Base-by-base conservation (phyloP, 208 protist species). In the Acanthamoeba lenticulata region DNA sequence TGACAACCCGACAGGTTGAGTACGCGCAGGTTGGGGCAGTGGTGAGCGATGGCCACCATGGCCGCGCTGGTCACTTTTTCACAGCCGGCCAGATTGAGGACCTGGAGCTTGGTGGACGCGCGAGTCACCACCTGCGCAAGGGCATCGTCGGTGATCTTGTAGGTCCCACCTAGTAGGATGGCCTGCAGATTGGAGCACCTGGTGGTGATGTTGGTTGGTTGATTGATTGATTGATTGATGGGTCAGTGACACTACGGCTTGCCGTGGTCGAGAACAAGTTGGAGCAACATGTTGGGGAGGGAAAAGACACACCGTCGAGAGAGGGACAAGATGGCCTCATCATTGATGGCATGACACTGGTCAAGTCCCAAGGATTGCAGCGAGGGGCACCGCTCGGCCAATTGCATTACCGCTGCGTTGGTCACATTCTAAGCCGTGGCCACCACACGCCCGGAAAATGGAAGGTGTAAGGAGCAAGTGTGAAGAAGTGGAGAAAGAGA, bases 11-110 rank as follows among this genome's bases (percentile, higher is more conserved):
- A 36, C 34, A 81, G 9, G 72, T 81, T 81, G 13, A 81, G 72
- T 3, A 81, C 72, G 34, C 72, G 72, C 6, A 81, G 40, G 36
- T 81, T 81, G 27, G 72, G 72, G 72, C 72, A 81, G 72, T 40
- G 40, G 21, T 81, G 40, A 29, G 72, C 72, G 21, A 81, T 11
- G 32, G 38, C 40, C 40, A 40, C 4, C 36, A 81, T 29, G 15
- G 34, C 9, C 72, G 15, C 6, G 32, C 40, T 47, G 19, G 72
- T 81, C 4, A 81, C 5, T 29, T 81, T 81, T 27, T 81, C 40
- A 29, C 72, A 81, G 36, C 40, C 38, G 38, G 34, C 40, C 11
- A 81, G 72, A 47, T 81, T 81, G 72, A 81, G 13, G 13, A 49
- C 72, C 72, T 81, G 72, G 21, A 81, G 72, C 17, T 40, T 47